phyloP scores from a whole-genome alignment of 169 alveolate species.

The Eimeria necatrix region DNA sequence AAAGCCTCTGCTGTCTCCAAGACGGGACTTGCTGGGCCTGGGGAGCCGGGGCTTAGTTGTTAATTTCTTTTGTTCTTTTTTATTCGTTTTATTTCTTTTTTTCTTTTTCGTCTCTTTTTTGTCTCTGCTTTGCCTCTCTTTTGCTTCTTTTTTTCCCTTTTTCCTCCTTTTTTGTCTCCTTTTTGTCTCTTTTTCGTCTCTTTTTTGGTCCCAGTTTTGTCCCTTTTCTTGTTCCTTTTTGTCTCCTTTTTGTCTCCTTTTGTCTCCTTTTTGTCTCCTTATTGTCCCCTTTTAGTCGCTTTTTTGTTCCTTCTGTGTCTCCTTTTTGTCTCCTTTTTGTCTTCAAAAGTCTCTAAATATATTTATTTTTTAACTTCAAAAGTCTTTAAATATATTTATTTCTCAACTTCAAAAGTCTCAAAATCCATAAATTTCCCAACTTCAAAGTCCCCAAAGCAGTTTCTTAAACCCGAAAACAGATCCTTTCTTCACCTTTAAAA shows the following conservation, averaged over 20 bases:
- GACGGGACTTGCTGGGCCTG: slow-evolving; percentile 98
- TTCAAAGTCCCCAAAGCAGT: too few species aligned
- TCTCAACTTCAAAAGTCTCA: too few species aligned
- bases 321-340: neutral
- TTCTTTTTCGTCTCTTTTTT: neutral
- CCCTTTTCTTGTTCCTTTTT: slow-evolving; percentile 97
- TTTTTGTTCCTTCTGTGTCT: neutral
- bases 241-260: slow-evolving; percentile 89
- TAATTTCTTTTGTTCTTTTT: too few species aligned
- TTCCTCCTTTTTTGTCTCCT: neutral
- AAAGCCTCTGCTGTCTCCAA: slow-evolving; percentile 80
- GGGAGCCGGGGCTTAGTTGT: too few species aligned
- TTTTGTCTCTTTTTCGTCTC: neutral
- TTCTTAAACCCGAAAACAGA: too few species aligned
- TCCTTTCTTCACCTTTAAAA: too few species aligned
- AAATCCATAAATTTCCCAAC: too few species aligned
- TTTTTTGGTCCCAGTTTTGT: too few species aligned
- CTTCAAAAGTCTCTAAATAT: neutral
- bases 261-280: neutral
- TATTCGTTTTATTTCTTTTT: slow-evolving; percentile 93
- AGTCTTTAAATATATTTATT: too few species aligned
- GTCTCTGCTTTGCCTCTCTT: neutral
- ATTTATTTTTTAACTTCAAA: too few species aligned
- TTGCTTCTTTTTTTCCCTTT: neutral
- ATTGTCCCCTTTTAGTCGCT: neutral